Base-by-base conservation (phyloP, 164 flowering plant genomes). In the Akebia trifoliata region DNA sequence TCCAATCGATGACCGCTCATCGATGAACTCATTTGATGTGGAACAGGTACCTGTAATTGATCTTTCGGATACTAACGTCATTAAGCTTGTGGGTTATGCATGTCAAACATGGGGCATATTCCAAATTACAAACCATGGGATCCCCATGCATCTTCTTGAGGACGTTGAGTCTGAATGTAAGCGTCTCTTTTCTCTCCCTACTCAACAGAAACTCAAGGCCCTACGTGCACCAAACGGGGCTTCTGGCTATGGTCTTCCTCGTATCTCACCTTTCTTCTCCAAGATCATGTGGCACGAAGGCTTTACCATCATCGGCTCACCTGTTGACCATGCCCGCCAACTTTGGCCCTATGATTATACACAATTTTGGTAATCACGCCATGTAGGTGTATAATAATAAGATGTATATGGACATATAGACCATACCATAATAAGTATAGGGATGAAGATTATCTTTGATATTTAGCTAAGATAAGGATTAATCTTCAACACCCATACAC, bases 281-380 rank as follows among this genome's bases (percentile, higher is more conserved):
- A 71, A 73, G 72, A 50, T 54, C 9, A 64, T 75, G 71, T 78
- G 82, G 82, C 60, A 60, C 0, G 82, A 75, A 44, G 82, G 79
- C 0, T 77, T 77, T 68, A 60, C 78, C 42, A 64, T 77, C 4
- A 28, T 64, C 8, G 78, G 76, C 2, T 65, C 74, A 3, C 70
- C 79, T 0, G 28, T 24, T 11, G 70, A 70, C 3, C 77, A 73
- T 39, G 69, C 66, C 51, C 11, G 62, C 24, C 44, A 44, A 42
- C 74, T 75, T 54, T 78, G 77, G 82, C 79, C 79, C 0, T 45
- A 67, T 12, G 74, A 77, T 11, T 30, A 70, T 50, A 11, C 21
- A 30, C 50, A 22, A 15, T 75, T 72, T 54, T 70, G 79, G 82
- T 78, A 65, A 45, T 8, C 17, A 48, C n/a, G 1, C 6, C 15